Base-by-base conservation (phyloP, 495 filamentous ascomycete genomes). In the Penicillium salamii region DNA sequence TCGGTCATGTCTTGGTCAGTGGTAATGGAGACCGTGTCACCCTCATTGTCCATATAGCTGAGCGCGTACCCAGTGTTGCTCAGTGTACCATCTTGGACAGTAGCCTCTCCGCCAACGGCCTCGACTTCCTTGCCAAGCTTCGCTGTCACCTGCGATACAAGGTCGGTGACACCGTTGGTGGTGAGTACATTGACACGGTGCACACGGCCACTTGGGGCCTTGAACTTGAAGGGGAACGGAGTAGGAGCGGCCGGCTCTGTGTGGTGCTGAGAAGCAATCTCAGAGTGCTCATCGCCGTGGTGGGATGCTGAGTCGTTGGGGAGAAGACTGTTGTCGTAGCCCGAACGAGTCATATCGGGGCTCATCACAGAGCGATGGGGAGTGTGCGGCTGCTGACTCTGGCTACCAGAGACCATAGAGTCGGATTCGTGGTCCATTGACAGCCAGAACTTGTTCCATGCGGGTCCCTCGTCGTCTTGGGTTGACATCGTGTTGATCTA, bases 401-500 rank as follows among this genome's bases (percentile, higher is more conserved):
- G 87, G 49, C 90, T 89, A 37, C 95, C 93, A 46, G 93, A 99
- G 53, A 97, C 83, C 77, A 95, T 86, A 1, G 93, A 98, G 68
- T 97, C 93, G 4, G 92, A 93, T 62, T 97, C 93, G 59, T 95
- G 85, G 68, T 97, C 91, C 55, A 98, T 82, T 3, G 93, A 97
- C 45, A 97, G 75, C 93, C 93, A 98, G 75, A 98, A 98, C 72
- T 97, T 97, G 74, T 97, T 96, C 93, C 93, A 98, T 12, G 93
- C 93, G 13, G 93, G 93, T 0, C 93, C 93, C 69, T 97, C 93
- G 55, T 83, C 90, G 61, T 98, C 92, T 21, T 78, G 78, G 18
- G 83, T 89, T 32, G 76, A 78, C 81, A 90, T 90, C 18, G 80
- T 79, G 64, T 89, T 88, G 65, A 90, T 88, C 82, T 88, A 53